Evolutionary conservation across 331 rosid species (phyloP), one percentile per base, ranked within the genome.

Genomic region (Ulmus americana): DNA sequence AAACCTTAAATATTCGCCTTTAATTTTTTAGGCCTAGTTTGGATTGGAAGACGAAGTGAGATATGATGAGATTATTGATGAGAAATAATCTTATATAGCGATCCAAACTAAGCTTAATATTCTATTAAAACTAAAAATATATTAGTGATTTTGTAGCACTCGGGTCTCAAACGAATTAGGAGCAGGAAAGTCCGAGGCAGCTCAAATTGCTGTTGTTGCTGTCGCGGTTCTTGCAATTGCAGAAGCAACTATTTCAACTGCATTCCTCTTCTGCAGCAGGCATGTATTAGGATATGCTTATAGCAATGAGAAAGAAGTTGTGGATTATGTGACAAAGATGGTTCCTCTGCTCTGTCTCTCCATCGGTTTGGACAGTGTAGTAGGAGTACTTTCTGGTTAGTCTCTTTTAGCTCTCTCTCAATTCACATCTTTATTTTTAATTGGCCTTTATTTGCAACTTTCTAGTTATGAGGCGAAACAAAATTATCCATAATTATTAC

Each of bases 101-200:
- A 28, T 28, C 35, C 35, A 28, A 28, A 28, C 35, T 28, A 28
- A 28, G 4, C 4, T 28, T 28, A 2, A 28, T 28, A 3, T 28
- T 28, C 35, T 2, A 28, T 28, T 28, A 28, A 28, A 28, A 28
- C 35, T 28, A 28, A 28, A 28, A 2, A 28, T 2, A 28, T 28
- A 28, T 3, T 28, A 28, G 35, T 28, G 35, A 28, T 53, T 35
- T 54, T 56, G 69, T 65, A 85, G 91, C 20, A 85, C 88, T 49
- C 83, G 88, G 0, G 83, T 82, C 48, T 84, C 96, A 1, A 88
- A 88, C 62, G 88, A 78, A 76, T 63, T 88, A 47, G 88, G 96
- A 70, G 90, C 84, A 11, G 85, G 80, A 44, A 84, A 80, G 76
- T 70, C 82, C 14, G 57, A 44, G 28, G 87, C 71, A 42, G 86